These are phyloP conservation scores for Cystobasidium tubakii DNA, from an alignment of 768 basidiomycete genomes.

Conservation along the genomic window DNA sequence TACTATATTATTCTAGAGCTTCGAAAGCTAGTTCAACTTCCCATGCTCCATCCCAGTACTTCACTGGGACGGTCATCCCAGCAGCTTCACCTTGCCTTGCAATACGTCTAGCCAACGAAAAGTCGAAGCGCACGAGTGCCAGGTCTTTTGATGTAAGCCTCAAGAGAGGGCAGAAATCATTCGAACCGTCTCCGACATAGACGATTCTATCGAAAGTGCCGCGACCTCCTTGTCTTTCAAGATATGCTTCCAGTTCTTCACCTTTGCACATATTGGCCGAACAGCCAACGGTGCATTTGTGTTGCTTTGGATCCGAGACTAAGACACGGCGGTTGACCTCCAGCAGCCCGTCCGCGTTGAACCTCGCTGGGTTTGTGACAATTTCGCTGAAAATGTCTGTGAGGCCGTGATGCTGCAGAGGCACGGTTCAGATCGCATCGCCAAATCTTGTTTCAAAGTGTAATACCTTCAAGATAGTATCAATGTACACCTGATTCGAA, in stretches of 20 bases:
- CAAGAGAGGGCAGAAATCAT: constrained; percentile 90
- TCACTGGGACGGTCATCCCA: constrained; percentile 33
- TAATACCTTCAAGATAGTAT: constrained; percentile 73
- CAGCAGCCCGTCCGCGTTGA: constrained; percentile 65
- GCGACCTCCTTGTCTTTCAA: constrained; percentile 57
- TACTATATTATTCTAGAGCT: constrained; percentile 19
- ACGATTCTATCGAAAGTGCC: constrained; percentile 66
- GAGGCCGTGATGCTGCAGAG: constrained; percentile 66
- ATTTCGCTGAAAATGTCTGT: constrained; percentile 69
- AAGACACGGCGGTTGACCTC: constrained; percentile 65
- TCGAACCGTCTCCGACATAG: constrained; percentile 89
- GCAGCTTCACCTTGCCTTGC: constrained; percentile 58
- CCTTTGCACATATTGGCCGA: constrained; percentile 98
- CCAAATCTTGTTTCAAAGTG: neutral
- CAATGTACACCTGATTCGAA: constrained; percentile 84
- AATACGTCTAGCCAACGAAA: constrained; percentile 74
- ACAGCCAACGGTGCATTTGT: constrained; percentile 79
- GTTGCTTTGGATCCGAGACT: constrained; percentile 61
- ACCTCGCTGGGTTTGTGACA: constrained; percentile 86
- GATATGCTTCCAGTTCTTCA: constrained; percentile 82
- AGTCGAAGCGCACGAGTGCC: constrained; percentile 69
- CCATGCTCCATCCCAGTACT: constrained; percentile 36
- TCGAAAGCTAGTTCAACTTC: constrained; percentile 29
- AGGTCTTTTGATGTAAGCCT: constrained; percentile 73
- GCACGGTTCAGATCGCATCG: neutral